A percentile compares a stretch with the other conserved stretches of the same genome.
Conservation (phyloP, 2,329 filamentous ascomycete genomes). For the Rhynchosporium secalis region DNA sequence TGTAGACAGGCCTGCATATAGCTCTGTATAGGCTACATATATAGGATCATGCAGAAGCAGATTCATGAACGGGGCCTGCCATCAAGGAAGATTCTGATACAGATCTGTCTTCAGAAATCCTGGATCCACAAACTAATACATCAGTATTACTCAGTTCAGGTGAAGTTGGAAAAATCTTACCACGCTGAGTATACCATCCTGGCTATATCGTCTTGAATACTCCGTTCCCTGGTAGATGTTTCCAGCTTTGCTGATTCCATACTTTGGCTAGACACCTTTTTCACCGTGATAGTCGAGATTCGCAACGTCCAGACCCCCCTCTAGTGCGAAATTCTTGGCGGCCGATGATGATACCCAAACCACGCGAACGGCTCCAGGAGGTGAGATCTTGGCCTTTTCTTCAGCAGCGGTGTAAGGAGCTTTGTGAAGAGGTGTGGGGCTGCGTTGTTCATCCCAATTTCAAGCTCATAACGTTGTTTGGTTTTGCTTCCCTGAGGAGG, state of each 20-base stretch:
- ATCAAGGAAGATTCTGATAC: slow-evolving; percentile 12
- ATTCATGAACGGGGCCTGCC: slow-evolving; percentile 10
- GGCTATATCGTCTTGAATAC: slow-evolving; percentile 19
- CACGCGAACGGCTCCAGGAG: slow-evolving; percentile 34
- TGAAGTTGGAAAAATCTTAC: background rate
- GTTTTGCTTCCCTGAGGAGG: slow-evolving; percentile 29
- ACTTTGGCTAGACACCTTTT: slow-evolving; percentile 19
- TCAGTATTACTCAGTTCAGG: background rate
- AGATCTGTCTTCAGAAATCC: slow-evolving; percentile 27
- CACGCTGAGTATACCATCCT: slow-evolving; percentile 27
- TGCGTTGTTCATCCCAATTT: slow-evolving; percentile 41
- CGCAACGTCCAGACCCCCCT: slow-evolving; percentile 20
- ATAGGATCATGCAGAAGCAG: slow-evolving; percentile 20
- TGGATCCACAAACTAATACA: slow-evolving; percentile 22
- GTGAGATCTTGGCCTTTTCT: slow-evolving; percentile 31
- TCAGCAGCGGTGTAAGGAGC: slow-evolving; percentile 39
- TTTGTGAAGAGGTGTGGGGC: slow-evolving; percentile 42
- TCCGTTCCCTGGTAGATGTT: slow-evolving; percentile 25
- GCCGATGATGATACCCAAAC: slow-evolving; percentile 39
- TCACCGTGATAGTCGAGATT: slow-evolving; percentile 29
- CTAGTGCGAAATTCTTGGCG: slow-evolving; percentile 13
- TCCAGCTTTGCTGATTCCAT: slow-evolving; percentile 27
- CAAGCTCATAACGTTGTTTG: slow-evolving; percentile 40
- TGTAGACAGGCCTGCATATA: slow-evolving; percentile 26
- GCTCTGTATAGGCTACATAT: slow-evolving; percentile 25